Base-by-base conservation (phyloP, 345 rosid genomes). In the Brassica rapa region DNA sequence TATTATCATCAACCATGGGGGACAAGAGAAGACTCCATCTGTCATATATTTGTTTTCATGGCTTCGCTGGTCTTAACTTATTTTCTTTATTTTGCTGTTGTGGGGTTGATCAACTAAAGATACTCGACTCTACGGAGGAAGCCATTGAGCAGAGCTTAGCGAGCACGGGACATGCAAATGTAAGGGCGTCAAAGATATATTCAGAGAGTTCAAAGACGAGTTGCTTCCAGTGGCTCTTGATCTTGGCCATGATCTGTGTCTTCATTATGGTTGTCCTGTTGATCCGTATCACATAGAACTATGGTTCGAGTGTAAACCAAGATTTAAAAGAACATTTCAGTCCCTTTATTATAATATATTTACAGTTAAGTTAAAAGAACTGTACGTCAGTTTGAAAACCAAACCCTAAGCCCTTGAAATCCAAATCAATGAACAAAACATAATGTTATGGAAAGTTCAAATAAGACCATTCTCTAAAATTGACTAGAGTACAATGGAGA, bases 141-240 rank as follows among this genome's bases (percentile, higher is more conserved):
- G 98, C 96, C 24, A 79, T 94, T 29, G 98, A 92, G 86, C 93
- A 90, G 25, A 94, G 97, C 87, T 85, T 94, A 77, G 97, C 97
- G 2, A 84, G 91, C 82, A 92, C 98, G 1, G 90, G 89, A 24
- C 97, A 84, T 65, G 93, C 87, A 67, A 90, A 88, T 68, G 85
- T 83, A 5, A 87, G 95, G 21, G 92, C 97, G 7, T 66, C 80
- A 49, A 80, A 84, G 79, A 84, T 92, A 71, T 86, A 84, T 77
- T 88, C 96, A 9, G 81, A 86, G 72, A 82, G 83, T 63, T 94
- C 94, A 0, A 92, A 92, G 85, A 94, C 98, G 10, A 75, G 92
- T 4, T 94, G 97, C 78, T 88, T 94, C 87, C 89, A 90, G 3
- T 92, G 96, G 96, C 89, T 94, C 14, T 61, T 89, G 66, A 84